Percentiles rank a stretch among this genome's conserved stretches.
These are phyloP conservation scores for Fusarium robinianum DNA, from an alignment of 2,329 filamentous ascomycete genomes.

Conservation along the genomic window DNA sequence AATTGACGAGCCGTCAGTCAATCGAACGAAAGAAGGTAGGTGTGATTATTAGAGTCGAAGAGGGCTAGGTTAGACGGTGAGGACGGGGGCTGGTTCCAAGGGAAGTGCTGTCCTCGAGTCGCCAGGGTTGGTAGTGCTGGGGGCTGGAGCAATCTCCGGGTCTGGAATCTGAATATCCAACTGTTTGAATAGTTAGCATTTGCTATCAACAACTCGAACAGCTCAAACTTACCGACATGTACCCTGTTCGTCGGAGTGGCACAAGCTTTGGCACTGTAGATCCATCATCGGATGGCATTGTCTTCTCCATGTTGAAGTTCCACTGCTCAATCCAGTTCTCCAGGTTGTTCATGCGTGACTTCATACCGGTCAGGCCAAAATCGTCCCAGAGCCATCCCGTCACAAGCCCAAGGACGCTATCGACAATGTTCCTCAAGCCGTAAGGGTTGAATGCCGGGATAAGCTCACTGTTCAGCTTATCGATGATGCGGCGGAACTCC, in stretches of 20 bases:
- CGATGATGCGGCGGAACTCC: constrained; percentile 81
- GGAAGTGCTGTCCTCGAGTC: constrained; percentile 43
- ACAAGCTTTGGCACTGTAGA: constrained; percentile 71
- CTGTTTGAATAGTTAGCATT: constrained; percentile 45
- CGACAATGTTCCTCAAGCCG: constrained; percentile 74
- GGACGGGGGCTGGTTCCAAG: constrained; percentile 39
- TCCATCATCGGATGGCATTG: constrained; percentile 54
- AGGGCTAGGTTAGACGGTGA: constrained; percentile 27
- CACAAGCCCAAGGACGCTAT: constrained; percentile 75
- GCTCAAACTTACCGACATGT: constrained; percentile 70
- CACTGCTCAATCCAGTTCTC: constrained; percentile 86
- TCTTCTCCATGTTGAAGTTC: constrained; percentile 74
- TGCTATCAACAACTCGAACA: not conserved
- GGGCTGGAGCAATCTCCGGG: constrained; percentile 67
- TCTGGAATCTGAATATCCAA: constrained; percentile 82
- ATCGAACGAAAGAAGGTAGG: constrained; percentile 16
- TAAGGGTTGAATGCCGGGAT: constrained; percentile 81
- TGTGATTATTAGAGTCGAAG: not conserved
- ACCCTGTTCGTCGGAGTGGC: constrained; percentile 79
- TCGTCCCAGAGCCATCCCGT: constrained; percentile 98
- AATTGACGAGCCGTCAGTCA: constrained; percentile 12
- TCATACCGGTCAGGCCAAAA: constrained; percentile 75
- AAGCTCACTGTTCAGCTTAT: constrained; percentile 79
- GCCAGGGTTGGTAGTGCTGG: constrained; percentile 48
- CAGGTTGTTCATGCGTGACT: constrained; percentile 69